Evolutionary conservation across 305 asterid genomes (phyloP).

Genomic region (Solanum hybrid): DNA sequence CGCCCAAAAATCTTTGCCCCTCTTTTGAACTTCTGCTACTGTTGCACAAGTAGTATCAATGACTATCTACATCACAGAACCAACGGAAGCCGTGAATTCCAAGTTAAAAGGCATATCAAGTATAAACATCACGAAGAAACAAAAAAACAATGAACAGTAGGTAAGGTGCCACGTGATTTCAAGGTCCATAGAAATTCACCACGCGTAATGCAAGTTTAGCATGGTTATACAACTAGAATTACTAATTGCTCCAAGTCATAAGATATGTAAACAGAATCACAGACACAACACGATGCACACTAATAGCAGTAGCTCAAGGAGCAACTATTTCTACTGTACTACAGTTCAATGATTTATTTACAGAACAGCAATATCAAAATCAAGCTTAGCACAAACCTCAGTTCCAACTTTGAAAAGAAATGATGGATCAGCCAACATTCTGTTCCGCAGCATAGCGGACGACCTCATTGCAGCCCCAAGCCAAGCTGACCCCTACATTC

Average conservation of each 20-base stretch:
- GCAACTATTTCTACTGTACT: background rate
- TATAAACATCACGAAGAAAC: background rate
- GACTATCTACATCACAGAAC: conserved; percentile 47
- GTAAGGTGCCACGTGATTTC: background rate
- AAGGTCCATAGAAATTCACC: background rate
- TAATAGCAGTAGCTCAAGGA: background rate
- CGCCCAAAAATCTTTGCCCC: conserved; percentile 97
- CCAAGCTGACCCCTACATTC: conserved; percentile 61
- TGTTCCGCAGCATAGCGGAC: conserved; percentile 65
- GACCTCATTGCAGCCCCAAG: conserved; percentile 70
- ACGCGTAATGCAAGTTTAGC: background rate
- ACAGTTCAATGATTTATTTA: background rate
- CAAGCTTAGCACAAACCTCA: conserved; percentile 43
- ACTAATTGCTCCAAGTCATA: background rate
- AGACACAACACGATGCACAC: background rate
- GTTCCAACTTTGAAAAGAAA: conserved; percentile 95
- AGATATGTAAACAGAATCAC: background rate
- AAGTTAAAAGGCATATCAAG: background rate
- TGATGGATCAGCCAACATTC: conserved; percentile 96
- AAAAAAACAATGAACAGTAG: background rate
- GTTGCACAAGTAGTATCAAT: conserved; percentile 95
- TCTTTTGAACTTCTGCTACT: conserved; percentile 90
- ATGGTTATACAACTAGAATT: background rate
- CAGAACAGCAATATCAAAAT: background rate
- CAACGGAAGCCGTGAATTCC: background rate